These are phyloP conservation scores for Pseudozyma hubeiensis DNA, from an alignment of 1,284 basidiomycete genomes.

Conservation along the genomic window DNA sequence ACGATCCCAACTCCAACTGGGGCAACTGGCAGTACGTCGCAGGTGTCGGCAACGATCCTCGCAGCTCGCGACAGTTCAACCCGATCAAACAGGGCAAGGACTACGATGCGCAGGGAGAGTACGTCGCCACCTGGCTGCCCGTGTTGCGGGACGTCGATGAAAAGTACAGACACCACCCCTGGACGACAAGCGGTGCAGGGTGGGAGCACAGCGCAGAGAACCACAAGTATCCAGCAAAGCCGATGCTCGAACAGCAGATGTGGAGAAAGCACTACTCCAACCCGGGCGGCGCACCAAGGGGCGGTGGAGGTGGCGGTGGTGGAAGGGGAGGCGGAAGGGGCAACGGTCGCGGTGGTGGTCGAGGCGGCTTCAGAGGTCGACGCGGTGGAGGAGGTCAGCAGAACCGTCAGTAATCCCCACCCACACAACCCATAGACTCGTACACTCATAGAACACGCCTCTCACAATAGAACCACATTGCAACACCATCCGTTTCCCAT, in stretches of 20 bases:
- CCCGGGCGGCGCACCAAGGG: slow-evolving; percentile 17
- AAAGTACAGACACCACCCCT: slow-evolving; percentile 52
- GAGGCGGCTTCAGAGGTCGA: slow-evolving; percentile 24
- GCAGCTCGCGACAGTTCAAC: slow-evolving; percentile 60
- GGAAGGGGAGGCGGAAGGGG: slow-evolving; percentile 68
- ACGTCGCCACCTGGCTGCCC: slow-evolving; percentile 56
- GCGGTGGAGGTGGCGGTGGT: slow-evolving; percentile 16
- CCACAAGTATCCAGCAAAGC: slow-evolving; percentile 40
- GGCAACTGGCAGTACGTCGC: slow-evolving; percentile 64
- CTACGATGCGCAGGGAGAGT: slow-evolving; percentile 52
- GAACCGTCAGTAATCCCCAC: not conserved
- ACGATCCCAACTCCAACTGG: slow-evolving; percentile 55
- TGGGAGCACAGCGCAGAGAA: not conserved
- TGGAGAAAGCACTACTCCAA: slow-evolving; percentile 56
- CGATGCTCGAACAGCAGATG: slow-evolving; percentile 56
- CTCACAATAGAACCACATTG: too few relatives aligned
- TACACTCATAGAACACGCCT: too few relatives aligned
- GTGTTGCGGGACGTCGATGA: slow-evolving; percentile 17
- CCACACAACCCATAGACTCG: not conserved
- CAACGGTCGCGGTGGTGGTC: slow-evolving; percentile 70
- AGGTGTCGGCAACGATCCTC: slow-evolving; percentile 63
- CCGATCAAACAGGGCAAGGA: slow-evolving; percentile 63
- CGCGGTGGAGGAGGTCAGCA: slow-evolving; percentile 18
- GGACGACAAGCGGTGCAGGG: slow-evolving; percentile 21
- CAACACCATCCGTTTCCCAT: too few relatives aligned